A percentile compares a stretch with the other conserved stretches of the same genome.
phyloP scores from a whole-genome alignment of 768 basidiomycete species.

The Leucogyrophana mollusca region DNA sequence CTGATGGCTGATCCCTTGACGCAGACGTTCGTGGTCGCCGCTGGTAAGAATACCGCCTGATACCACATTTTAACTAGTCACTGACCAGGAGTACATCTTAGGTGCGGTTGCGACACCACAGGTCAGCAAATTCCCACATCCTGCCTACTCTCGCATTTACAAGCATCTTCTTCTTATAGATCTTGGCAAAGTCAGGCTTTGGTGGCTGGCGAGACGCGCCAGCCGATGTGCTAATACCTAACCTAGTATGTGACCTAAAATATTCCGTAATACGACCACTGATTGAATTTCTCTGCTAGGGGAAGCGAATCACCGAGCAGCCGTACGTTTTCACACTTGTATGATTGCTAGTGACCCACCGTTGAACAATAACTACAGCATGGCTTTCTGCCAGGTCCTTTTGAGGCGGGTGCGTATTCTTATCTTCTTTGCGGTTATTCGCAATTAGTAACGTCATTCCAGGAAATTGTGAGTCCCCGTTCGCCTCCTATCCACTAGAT shows the following conservation, averaged over 20 bases:
- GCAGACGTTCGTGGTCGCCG: background rate
- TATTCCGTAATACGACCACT: too few relatives aligned
- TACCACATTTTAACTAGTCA: background rate
- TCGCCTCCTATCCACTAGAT: too few relatives aligned
- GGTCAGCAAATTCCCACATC: too few relatives aligned
- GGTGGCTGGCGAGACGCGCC: background rate
- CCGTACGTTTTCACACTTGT: too few relatives aligned
- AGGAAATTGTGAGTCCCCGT: background rate
- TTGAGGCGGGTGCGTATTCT: background rate
- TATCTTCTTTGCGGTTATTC: background rate
- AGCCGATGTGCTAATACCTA: background rate
- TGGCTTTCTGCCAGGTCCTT: conserved; percentile 3
- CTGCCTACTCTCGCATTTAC: background rate
- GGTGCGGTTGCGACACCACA: conserved; percentile 4
- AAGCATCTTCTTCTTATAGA: background rate
- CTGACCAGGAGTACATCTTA: background rate
- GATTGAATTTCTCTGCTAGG: too few relatives aligned
- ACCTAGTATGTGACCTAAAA: too few relatives aligned
- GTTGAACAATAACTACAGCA: too few relatives aligned
- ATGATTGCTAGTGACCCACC: too few relatives aligned
- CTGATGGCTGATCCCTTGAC: background rate
- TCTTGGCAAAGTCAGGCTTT: background rate
- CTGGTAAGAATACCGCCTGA: background rate
- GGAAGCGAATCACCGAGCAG: too few relatives aligned
- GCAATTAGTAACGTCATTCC: background rate